Base-by-base conservation (phyloP, 1,139 yeast genomes). In the Candida sp. region DNA sequence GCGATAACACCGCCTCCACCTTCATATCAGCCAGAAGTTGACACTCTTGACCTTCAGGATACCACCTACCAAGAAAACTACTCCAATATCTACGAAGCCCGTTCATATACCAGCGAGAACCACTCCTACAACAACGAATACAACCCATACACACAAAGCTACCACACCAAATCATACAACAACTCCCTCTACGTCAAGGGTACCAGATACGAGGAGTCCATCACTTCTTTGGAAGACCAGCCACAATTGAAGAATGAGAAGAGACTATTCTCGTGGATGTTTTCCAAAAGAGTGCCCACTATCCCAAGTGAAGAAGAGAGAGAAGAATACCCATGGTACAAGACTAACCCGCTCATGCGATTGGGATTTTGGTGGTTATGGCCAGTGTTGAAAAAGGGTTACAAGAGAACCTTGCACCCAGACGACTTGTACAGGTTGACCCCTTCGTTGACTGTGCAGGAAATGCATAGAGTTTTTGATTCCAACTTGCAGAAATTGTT, bases 361-460 rank as follows among this genome's bases (percentile, higher is more conserved):
- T 58, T 71, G 32, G 61, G 75, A 3, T 77, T 77, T 54, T 66
- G 65, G 63, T 77, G 82, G 81, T 62, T 77, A 50, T 66, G 68
- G 65, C 80, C 81, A 8, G 63, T 75, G 8, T 59, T 77, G 52
- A 56, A 60, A 37, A 73, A 70, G 54, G 82, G 81, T 11, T 77
- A 77, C 59, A 72, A 72, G 54, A 62, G 81, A 50, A 76, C 80
- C 2, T 67, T 77, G 53, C 64, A 65, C 5, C 75, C 79, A 1
- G 64, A 65, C 46, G 82, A 77, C 58, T 66, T 77, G 54, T 77
- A 70, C 67, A 64, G 61, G 47, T 64, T 77, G 42, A 67, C 79
- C 4, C 72, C 70, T 4, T 70, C 73, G 8, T 58, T 77, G 44
- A 73, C 68, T n/a, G 78, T 76, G n/a, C 69, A 75, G 55, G 54